Percentiles rank a stretch among this genome's conserved stretches.
Evolutionary conservation across 495 filamentous ascomycete genomes (phyloP).

Genomic region (Penicillium turbatum): DNA sequence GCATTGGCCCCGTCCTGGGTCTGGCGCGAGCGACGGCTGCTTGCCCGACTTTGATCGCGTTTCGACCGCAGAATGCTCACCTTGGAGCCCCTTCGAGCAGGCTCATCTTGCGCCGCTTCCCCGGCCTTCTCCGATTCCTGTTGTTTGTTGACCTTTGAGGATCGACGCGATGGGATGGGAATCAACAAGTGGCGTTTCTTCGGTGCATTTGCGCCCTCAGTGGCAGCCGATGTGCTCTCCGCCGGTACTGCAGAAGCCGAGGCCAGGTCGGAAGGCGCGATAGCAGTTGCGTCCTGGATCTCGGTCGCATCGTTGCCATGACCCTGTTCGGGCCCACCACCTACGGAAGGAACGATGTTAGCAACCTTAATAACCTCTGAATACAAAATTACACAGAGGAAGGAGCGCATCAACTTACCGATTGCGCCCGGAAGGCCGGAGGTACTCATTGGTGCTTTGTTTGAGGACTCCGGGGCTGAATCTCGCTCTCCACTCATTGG

Average conservation of each 20-base stretch:
- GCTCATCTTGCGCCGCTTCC: slow-evolving; percentile 59
- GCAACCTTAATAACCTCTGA: background rate
- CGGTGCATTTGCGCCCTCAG: slow-evolving; percentile 24
- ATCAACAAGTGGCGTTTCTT: slow-evolving; percentile 58
- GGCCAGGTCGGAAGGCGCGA: slow-evolving; percentile 23
- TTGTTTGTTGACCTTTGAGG: slow-evolving; percentile 60
- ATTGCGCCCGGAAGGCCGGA: slow-evolving; percentile 23
- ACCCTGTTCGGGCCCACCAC: slow-evolving; percentile 28
- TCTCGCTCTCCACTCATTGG: slow-evolving; percentile 39
- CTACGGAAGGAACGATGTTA: slow-evolving; percentile 21
- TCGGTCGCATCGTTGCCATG: slow-evolving; percentile 26
- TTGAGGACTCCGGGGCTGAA: slow-evolving; percentile 29
- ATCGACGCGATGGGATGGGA: slow-evolving; percentile 63
- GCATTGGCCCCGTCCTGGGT: slow-evolving; percentile 41
- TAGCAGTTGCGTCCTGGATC: slow-evolving; percentile 21
- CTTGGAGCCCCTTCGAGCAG: slow-evolving; percentile 59
- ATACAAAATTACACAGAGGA: background rate
- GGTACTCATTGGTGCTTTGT: slow-evolving; percentile 38
- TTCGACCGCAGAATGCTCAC: slow-evolving; percentile 64
- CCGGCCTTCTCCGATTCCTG: slow-evolving; percentile 60
- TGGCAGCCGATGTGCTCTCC: slow-evolving; percentile 2
- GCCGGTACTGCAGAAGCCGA: slow-evolving; percentile 21
- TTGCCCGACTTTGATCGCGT: slow-evolving; percentile 64
- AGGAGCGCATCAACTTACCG: slow-evolving; percentile 15
- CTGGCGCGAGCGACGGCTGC: slow-evolving; percentile 54